Percentiles rank a stretch among this genome's conserved stretches.
Conservation (phyloP, 352 stramenopile genomes). For the Aphanomyces euteiches region DNA sequence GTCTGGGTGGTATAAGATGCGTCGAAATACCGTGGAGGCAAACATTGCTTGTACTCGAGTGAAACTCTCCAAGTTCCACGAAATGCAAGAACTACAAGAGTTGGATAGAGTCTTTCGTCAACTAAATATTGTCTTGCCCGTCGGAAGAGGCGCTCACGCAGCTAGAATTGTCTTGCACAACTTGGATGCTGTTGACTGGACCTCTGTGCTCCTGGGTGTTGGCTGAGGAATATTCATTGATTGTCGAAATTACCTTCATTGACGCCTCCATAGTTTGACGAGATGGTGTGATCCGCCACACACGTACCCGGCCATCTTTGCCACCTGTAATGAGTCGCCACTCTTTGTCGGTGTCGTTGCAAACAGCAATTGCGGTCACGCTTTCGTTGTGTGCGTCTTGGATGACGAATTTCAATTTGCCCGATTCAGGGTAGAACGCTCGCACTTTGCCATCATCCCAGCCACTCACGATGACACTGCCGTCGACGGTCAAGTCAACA, state of each 20-base stretch:
- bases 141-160: constrained; percentile 78
- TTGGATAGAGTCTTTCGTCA: background rate
- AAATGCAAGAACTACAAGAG: constrained; percentile 84
- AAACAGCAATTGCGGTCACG: constrained; percentile 91
- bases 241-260: constrained; percentile 48
- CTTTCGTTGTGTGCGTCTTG: constrained; percentile 93
- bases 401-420: constrained; percentile 97
- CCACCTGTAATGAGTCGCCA: constrained; percentile 93
- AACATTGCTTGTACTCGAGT: constrained; percentile 94
- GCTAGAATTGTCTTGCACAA: constrained; percentile 62
- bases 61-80: constrained; percentile 94
- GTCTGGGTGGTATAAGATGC: constrained; percentile 94
- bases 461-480: constrained; percentile 89
- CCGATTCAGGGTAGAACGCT: constrained; percentile 94
- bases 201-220: constrained; percentile 89
- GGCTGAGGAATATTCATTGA: background rate
- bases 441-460: constrained; percentile 97
- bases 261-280: constrained; percentile 94
- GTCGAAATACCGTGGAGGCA: constrained; percentile 93
- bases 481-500: constrained; percentile 85
- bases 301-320: constrained; percentile 89
- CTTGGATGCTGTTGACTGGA: constrained; percentile 88
- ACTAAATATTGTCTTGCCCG: constrained; percentile 34
- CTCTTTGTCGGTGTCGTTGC: constrained; percentile 61
- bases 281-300: constrained; percentile 90